Evolutionary conservation across 768 basidiomycete species (phyloP).

Genomic region (Auriscalpium vulgare): DNA sequence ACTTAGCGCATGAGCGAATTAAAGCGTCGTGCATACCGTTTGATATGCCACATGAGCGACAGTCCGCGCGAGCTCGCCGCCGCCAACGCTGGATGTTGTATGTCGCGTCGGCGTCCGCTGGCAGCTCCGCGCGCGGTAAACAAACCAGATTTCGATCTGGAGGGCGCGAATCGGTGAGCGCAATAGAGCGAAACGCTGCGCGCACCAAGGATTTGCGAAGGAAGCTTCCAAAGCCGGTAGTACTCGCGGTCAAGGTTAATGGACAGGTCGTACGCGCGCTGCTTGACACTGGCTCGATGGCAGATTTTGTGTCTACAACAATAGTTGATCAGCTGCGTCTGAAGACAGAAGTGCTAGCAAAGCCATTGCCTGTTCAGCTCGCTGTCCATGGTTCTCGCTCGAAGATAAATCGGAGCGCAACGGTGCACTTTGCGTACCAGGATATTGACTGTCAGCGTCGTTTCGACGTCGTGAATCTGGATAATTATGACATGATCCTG

Average conservation of each 20-base stretch:
- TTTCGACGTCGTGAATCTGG: constrained; percentile 22
- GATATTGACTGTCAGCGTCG: constrained; percentile 19
- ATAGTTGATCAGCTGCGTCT: constrained; percentile 23
- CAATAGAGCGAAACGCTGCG: not conserved
- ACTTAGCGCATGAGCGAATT: not conserved
- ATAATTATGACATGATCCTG: constrained; percentile 23
- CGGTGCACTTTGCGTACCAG: constrained; percentile 27
- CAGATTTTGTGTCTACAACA: constrained; percentile 25
- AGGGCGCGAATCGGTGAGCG: not conserved
- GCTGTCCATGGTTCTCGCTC: constrained; percentile 34
- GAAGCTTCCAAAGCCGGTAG: constrained; percentile 3
- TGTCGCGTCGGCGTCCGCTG: too few relatives aligned
- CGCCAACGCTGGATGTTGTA: not conserved
- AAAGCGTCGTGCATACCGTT: not conserved
- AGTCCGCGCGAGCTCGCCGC: not conserved
- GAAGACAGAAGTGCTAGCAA: constrained; percentile 16
- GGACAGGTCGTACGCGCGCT: constrained; percentile 12
- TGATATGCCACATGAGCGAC: not conserved
- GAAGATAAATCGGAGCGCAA: constrained; percentile 25
- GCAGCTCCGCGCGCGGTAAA: too few relatives aligned
- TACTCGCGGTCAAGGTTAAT: constrained; percentile 14
- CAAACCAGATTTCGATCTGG: not conserved
- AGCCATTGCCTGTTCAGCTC: constrained; percentile 30
- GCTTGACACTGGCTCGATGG: constrained; percentile 21
- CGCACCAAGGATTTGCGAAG: not conserved